Evolutionary conservation across 306 rosid species (phyloP), one percentile per base, ranked within the genome.

Genomic region (Hippophae gyantsensis): DNA sequence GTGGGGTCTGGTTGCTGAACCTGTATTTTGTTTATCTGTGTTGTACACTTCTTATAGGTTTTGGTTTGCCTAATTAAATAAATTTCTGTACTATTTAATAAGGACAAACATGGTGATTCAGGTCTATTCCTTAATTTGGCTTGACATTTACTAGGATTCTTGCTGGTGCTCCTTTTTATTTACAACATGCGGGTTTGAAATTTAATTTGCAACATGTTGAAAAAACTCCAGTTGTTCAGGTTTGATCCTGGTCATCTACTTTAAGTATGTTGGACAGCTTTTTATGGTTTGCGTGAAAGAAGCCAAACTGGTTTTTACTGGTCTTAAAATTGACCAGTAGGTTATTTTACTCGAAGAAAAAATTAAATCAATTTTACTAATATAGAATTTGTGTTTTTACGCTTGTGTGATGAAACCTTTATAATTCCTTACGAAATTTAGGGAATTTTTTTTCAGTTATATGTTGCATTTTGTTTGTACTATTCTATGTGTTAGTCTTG

Each of bases 1-100:
- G 40, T 60, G 68, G 70, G 26, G 27, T 54, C 26, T 65, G 72
- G 60, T 49, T 68, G 25, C 75, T 47, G 32, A 58, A 57, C 25
- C 66, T 52, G 68, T 65, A 3, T 9, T 56, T 47, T 38, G 53
- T 76, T 48, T 58, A 54, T 69, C 64, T 1, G 6, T 42, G 62
- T 68, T 56, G 73, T 60, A 32, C 42, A 43, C 53, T 56, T 54
- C 53, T 56, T 54, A 48, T 74, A 43, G 41, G 18, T 49, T 57
- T 63, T 18, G 27, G 54, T 71, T 32, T 32, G 38, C 38, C 38
- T 2, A 32, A 32, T 32, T 32, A 32, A 32, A 32, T 32, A 32
- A 32, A 32, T 32, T 18, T 32, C 38, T 2, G 38, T 32, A 32
- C 5, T 32, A 2, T 32, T 32, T 32, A 32, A 32, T 32, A 32